Evolutionary conservation across 1,139 yeast species (phyloP), one percentile per base, ranked within the genome.

Genomic region (Casaregolazyma lundiana): DNA sequence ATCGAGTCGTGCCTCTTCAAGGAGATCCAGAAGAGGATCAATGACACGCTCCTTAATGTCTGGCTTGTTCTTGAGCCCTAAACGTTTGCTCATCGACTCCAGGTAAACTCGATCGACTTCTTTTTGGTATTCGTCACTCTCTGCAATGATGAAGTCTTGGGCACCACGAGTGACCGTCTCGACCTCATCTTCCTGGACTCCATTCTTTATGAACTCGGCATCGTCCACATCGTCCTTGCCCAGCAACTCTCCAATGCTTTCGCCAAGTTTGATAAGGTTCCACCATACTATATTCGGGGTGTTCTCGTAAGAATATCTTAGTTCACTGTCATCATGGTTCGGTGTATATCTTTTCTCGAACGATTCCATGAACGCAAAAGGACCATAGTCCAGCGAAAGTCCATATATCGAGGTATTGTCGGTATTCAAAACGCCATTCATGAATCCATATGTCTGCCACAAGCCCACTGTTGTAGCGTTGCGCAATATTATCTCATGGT

Each of bases 391-490:
- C 67, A 92, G 78, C 0, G 96, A 80, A 13, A 90, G 70, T 0
- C 98, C 98, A 39, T 84, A 62, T 6, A 92, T 73, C 0, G 96
- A 87, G 0, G 96, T 88, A 61, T 92, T 92, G 62, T 92, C 98
- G 0, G 97, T 90, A 62, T 92, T 92, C 50, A 92, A 70, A 2
- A 92, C 98, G 5, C 98, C 98, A 60, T 92, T 92, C 58, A 90
- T 68, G 60, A 90, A 89, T 2, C 97, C 97, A 64, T 89, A 90
- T 0, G 83, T 76, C 63, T 92, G 97, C 88, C 96, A 87, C 54
- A 77, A 72, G 1, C 96, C 96, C 1, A 88, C 82, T 20, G 88
- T 76, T 38, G 69, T 65, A 0, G 97, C 96, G 61, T 89, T 90
- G 42, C 89, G 66, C 13, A 74, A 67, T 1, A 84, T 78, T 4